These are phyloP conservation scores for Petunia secreta DNA, from an alignment of 257 asterid genomes.

Conservation along the genomic window DNA sequence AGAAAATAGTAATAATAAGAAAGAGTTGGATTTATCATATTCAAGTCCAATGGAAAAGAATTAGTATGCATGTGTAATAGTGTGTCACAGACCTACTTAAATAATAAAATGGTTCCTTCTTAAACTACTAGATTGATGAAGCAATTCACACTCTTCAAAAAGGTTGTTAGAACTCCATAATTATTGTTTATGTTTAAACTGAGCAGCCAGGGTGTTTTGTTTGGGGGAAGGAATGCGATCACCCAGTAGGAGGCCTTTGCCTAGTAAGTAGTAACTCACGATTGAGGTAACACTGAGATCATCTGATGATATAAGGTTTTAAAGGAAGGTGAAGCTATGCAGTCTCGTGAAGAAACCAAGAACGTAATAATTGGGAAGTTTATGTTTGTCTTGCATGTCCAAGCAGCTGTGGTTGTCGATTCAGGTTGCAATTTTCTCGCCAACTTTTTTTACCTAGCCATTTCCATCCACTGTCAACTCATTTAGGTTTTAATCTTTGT, in stretches of 20 bases:
- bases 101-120: not conserved
- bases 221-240: not conserved
- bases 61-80: not conserved
- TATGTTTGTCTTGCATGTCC: not conserved
- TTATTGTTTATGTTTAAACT: conserved; percentile 17
- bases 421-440: not conserved
- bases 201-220: not conserved
- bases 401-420: not conserved
- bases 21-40: not conserved
- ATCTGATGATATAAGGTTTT: conserved; percentile 14
- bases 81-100: conserved; percentile 4
- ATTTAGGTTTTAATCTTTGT: not conserved
- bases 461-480: not conserved
- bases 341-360: not conserved
- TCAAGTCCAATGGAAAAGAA: not conserved
- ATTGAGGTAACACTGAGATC: not conserved
- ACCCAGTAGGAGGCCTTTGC: not conserved
- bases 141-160: not conserved
- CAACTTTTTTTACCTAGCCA: not conserved
- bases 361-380: not conserved
- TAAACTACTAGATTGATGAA: not conserved
- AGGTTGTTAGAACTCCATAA: not conserved
- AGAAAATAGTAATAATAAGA: no score
- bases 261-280: conserved; percentile 6
- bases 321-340: conserved; percentile 1